Conservation (phyloP, 495 filamentous ascomycete genomes). For the Glonium stellatum region DNA sequence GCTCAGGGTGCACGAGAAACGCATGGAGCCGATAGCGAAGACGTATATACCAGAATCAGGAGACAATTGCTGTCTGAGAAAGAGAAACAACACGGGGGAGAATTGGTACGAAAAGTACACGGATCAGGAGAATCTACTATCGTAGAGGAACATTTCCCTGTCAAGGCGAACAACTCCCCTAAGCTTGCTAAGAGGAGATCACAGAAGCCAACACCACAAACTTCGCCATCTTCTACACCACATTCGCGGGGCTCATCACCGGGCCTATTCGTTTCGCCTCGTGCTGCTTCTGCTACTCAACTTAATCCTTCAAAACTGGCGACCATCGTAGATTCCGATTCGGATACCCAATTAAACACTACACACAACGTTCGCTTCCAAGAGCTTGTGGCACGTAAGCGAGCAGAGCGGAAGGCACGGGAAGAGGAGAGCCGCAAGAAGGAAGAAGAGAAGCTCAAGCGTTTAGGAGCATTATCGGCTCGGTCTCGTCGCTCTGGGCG, state of each 20-base stretch:
- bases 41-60: constrained; percentile 16
- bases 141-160: constrained; percentile 20
- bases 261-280: constrained; percentile 24
- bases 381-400: constrained; percentile 16
- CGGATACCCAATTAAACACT: not conserved
- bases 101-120: not conserved
- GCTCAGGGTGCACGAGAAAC: not conserved
- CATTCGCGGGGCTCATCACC: constrained; percentile 21
- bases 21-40: constrained; percentile 12
- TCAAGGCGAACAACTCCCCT: constrained; percentile 5
- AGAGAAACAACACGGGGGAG: not conserved
- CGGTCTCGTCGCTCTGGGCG: not conserved
- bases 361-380: constrained; percentile 8
- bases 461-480: not conserved
- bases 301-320: not conserved
- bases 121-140: not conserved
- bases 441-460: not conserved
- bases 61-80: constrained; percentile 3
- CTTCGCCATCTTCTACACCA: constrained; percentile 6
- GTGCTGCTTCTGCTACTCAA: constrained; percentile 6
- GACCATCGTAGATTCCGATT: not conserved
- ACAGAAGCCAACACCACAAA: constrained; percentile 3
- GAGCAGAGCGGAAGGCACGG: constrained; percentile 15
- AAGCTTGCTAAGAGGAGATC: not conserved
- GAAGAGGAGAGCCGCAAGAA: constrained; percentile 8